Evolutionary conservation across 257 asterid genomes (phyloP), one percentile per base, ranked within the genome.

Genomic region (Dorcoceras hygrometricum): DNA sequence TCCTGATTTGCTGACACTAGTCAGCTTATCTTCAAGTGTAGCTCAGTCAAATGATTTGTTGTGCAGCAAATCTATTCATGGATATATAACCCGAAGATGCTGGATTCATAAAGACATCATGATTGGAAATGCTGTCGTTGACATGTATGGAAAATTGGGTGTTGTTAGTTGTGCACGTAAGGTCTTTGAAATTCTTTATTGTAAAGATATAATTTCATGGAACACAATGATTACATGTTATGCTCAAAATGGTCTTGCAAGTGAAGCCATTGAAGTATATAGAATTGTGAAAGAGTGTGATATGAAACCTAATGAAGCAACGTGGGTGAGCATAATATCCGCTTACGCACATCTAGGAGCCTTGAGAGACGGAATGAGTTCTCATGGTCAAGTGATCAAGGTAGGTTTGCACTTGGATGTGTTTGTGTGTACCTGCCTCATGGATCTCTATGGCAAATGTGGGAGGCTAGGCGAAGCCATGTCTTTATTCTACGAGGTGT

Each of bases 131-230:
- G 84, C 87, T 31, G 76, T 91, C 43, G 83, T 86, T 22, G 96
- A 91, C 77, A 91, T 91, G 97, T 91, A 91, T 79, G 89, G 89
- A 43, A 91, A 91, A 75, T 67, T 85, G 77, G 96, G 97, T 69
- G 28, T 80, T 48, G 64, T 77, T 23, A 89, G 80, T 46, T 82
- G 75, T 60, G 89, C 95, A 39, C 78, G 59, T 59, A 74, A 78
- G 78, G 84, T 82, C 55, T 91, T 91, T 66, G 81, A 83, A 14
- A 74, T 70, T 39, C 74, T 85, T 67, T 83, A 81, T 67, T 36
- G 62, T 66, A 91, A 82, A 71, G 96, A 88, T 73, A 83, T 79
- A 31, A 82, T 91, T 73, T 81, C 97, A 19, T 90, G 96, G 95
- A 90, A 84, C 82, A 80, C 97, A 43, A 76, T 91, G 84, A 86